Evolutionary conservation across 2,329 filamentous ascomycete genomes (phyloP).

Genomic region (Talaromyces verruculosus): DNA sequence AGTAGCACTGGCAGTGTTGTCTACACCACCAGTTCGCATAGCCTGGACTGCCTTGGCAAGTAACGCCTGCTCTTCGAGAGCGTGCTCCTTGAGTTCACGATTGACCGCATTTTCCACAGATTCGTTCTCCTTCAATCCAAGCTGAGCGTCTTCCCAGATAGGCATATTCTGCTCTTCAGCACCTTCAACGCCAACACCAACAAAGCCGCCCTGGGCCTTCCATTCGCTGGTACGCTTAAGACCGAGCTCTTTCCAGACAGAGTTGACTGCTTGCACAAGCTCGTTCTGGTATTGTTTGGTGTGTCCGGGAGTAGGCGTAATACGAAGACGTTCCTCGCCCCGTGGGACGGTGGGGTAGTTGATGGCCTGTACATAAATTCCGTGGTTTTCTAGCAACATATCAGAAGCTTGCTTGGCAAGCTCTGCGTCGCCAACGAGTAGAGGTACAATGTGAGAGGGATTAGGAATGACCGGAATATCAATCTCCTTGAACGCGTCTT

Average conservation of each 20-base stretch:
- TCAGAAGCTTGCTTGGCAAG: conserved; percentile 90
- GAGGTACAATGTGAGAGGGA: conserved; percentile 91
- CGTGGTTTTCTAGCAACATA: conserved; percentile 82
- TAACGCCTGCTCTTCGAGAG: conserved; percentile 20
- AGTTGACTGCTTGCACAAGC: conserved; percentile 78
- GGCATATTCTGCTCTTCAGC: conserved; percentile 61
- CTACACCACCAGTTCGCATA: conserved; percentile 22
- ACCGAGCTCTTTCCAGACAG: conserved; percentile 82
- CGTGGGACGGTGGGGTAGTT: conserved; percentile 98
- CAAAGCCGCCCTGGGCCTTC: conserved; percentile 87
- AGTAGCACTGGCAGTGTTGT: conserved; percentile 20
- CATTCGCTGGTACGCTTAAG: conserved; percentile 94
- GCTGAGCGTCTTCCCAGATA: conserved; percentile 90
- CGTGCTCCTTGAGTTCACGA: conserved; percentile 35
- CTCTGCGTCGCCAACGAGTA: conserved; percentile 91
- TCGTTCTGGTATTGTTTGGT: conserved; percentile 80
- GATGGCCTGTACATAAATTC: conserved; percentile 97
- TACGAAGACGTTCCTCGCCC: conserved; percentile 92
- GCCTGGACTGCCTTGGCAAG: conserved; percentile 9
- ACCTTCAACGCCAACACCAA: conserved; percentile 79
- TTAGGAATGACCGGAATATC: conserved; percentile 98
- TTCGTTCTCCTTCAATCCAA: conserved; percentile 65
- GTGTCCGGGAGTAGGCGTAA: conserved; percentile 95
- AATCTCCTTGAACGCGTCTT: conserved; percentile 72
- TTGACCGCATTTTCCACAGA: conserved; percentile 60